Evolutionary conservation across 2,329 filamentous ascomycete species (phyloP).

Genomic region (Byssochlamys sp.): DNA sequence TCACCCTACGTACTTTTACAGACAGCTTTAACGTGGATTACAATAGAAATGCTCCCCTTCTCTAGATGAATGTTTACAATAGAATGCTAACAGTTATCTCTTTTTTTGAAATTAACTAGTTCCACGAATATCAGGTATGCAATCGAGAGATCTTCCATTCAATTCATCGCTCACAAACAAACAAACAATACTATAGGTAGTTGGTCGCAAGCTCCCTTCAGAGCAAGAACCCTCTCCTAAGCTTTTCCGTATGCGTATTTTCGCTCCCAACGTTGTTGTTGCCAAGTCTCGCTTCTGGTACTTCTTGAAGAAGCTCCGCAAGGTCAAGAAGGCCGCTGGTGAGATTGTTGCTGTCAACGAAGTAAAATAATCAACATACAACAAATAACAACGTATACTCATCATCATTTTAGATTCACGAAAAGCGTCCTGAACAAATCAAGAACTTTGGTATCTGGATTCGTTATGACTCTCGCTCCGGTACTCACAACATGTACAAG

Average conservation of each 20-base stretch:
- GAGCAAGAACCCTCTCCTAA: conserved; percentile 93
- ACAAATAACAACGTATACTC: too few species aligned
- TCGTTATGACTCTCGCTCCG: conserved; percentile 98
- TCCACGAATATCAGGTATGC: too few species aligned
- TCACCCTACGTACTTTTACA: too few species aligned
- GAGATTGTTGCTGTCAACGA: conserved; percentile 96
- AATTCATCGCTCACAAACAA: too few species aligned
- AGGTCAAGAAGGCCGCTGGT: conserved; percentile 99
- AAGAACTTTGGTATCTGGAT: conserved; percentile 99
- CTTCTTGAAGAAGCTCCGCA: conserved; percentile 97
- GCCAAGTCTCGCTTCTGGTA: conserved; percentile 99
- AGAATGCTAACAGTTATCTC: too few species aligned
- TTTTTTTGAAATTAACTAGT: too few species aligned
- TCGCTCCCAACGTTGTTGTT: conserved; percentile 93
- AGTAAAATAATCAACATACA: conserved; percentile 50
- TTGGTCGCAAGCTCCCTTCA: conserved; percentile 98
- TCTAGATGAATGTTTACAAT: too few species aligned
- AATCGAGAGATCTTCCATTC: too few species aligned
- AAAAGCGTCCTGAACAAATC: conserved; percentile 99
- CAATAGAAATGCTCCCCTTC: too few species aligned
- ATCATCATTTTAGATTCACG: conserved; percentile 86
- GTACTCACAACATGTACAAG: conserved; percentile 99
- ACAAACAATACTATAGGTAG: too few species aligned
- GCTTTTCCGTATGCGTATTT: conserved; percentile 99
- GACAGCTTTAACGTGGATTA: too few species aligned